Evolutionary conservation across 2,329 filamentous ascomycete species (phyloP).

Genomic region (Incumbomyces lentus): DNA sequence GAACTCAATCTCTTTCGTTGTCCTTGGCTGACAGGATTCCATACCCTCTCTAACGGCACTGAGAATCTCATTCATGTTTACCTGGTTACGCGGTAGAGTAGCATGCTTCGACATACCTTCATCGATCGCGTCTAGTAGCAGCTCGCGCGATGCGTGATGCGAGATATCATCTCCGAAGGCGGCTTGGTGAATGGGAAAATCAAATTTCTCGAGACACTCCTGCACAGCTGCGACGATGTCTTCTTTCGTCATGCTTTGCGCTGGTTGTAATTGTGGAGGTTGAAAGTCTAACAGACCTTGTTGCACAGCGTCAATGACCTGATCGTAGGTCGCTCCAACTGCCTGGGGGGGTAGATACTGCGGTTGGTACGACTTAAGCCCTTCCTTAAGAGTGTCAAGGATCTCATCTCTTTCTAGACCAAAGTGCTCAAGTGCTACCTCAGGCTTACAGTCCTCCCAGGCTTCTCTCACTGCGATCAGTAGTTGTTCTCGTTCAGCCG

Average conservation of each 20-base stretch:
- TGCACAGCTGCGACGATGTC: constrained; percentile 76
- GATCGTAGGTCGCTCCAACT: constrained; percentile 62
- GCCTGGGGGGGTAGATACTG: constrained; percentile 27
- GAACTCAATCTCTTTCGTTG: constrained; percentile 50
- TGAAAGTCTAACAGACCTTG: constrained; percentile 73
- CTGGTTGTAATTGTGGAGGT: constrained; percentile 60
- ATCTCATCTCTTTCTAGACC: constrained; percentile 87
- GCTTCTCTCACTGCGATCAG: constrained; percentile 79
- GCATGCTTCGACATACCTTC: constrained; percentile 22
- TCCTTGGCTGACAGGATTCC: constrained; percentile 33
- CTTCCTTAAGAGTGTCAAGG: constrained; percentile 73
- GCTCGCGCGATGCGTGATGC: constrained; percentile 39
- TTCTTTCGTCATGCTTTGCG: constrained; percentile 59
- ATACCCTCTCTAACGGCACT: constrained; percentile 51
- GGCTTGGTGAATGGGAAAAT: constrained; percentile 51
- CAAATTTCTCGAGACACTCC: constrained; percentile 77
- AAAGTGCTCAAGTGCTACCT: constrained; percentile 81
- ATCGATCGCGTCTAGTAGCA: constrained; percentile 48
- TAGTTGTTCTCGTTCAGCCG: constrained; percentile 69
- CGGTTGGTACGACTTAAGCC: constrained; percentile 61
- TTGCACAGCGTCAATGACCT: constrained; percentile 76
- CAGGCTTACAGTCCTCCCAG: constrained; percentile 89
- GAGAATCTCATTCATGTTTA: constrained; percentile 46
- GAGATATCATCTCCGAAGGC: constrained; percentile 23
- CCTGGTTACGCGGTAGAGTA: constrained; percentile 29